Conservation (phyloP, 208 protist genomes). For the Acanthamoeba lenticulata region DNA sequence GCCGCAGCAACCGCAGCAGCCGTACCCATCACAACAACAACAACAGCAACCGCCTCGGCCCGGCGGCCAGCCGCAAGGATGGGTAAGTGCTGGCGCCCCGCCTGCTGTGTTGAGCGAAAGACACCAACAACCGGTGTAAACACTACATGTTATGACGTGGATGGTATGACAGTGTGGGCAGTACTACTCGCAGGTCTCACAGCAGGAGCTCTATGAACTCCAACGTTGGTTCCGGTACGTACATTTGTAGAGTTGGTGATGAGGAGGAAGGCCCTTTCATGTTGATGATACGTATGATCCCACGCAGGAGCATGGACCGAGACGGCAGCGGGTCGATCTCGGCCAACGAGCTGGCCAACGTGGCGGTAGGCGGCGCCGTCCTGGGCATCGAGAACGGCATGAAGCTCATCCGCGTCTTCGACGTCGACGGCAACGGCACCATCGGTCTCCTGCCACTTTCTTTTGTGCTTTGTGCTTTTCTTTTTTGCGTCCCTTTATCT, state of each 20-base stretch:
- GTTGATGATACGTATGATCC: neutral
- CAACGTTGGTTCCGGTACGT: slow-evolving; percentile 48
- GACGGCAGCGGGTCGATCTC: slow-evolving; percentile 40
- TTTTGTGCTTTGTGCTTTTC: neutral
- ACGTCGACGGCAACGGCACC: slow-evolving; percentile 49
- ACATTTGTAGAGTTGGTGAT: neutral
- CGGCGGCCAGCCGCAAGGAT: neutral
- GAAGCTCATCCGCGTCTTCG: slow-evolving; percentile 58
- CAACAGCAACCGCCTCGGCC: neutral
- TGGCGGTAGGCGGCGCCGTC: slow-evolving; percentile 6
- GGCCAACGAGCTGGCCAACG: slow-evolving; percentile 65
- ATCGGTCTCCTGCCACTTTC: neutral
- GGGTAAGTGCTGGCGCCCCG: too few species aligned
- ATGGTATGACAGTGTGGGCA: neutral
- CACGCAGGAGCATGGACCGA: neutral
- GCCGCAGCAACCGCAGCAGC: neutral
- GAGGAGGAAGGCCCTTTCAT: neutral
- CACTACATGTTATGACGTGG: too few species aligned
- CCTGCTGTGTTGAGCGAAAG: too few species aligned
- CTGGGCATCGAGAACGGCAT: slow-evolving; percentile 56
- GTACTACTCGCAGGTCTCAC: neutral
- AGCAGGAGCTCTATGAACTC: slow-evolving; percentile 54
- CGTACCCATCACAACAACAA: neutral
- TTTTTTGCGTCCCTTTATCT: neutral
- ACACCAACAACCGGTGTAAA: too few species aligned